Base-by-base conservation (phyloP, 768 basidiomycete species). In the Suillus tomentosus region DNA sequence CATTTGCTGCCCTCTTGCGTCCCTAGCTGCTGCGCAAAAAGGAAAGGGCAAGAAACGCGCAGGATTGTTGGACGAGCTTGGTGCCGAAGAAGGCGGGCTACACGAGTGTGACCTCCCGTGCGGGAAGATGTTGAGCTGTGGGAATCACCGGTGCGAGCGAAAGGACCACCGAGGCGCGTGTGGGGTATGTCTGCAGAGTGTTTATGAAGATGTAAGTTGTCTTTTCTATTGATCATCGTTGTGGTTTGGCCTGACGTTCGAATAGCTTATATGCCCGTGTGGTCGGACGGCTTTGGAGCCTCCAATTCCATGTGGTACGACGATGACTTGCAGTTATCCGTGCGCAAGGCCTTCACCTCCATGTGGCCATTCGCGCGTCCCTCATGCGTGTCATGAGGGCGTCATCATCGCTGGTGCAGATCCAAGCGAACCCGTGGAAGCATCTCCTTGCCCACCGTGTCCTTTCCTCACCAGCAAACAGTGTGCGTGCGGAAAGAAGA, bases 401-500 rank as follows among this genome's bases (percentile, higher is more conserved):
- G 13, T 71, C 69, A 8, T 77, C 73, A 0, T 75, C 9, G 74
- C 73, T 0, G 74, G 74, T 5, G 65, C 64, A 1, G 71, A 75
- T 56, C 7, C n/a, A 0, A 61, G 55, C 11, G 31, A 10, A 0
- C 34, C 22, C 45, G n/a, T 2, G 40, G 42, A 36, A 7, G n/a
- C 15, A 31, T 39, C 63, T 0, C 15, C 66, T 4, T 99, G 97
- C 73, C 96, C 96, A 1, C 92, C 95, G 0, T 99, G 97, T 69
- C 87, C 90, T 2, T 89, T 87, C 74, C 79, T 99, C 51, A 88
- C 91, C 0, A 81, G 79, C 34, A 95, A 95, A 73, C 69, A 72
- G 8, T 99, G 97, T 73, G 93, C 92, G 0, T 99, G 97, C 72
- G 93, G 94, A 31, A 95, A 96, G 82, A 90, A 88, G 71, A 77